Base-by-base conservation (phyloP, 225 moss, liverwort and hornwort species). In the Rhytidiadelphus loreus region DNA sequence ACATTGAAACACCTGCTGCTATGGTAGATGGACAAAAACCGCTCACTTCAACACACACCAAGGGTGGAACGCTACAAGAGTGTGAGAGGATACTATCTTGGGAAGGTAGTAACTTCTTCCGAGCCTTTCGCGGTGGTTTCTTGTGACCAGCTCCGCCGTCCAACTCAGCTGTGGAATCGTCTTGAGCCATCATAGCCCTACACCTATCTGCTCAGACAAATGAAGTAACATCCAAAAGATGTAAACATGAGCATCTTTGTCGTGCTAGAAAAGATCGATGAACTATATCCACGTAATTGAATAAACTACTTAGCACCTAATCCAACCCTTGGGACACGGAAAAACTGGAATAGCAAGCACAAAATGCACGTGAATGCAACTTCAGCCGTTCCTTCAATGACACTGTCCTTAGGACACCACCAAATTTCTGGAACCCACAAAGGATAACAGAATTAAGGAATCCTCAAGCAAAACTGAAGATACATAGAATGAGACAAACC, bases 111-210 rank as follows among this genome's bases (percentile, higher is more conserved):
- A 98, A 94, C 77, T 96, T 97, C 90, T 97, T 97, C 76, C 97
- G 92, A 86, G 96, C 97, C 92, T 99, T 99, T 11, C 99, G 97
- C 86, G 96, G 99, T 77, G 99, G 96, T 86, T 99, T 97, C 85
- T 96, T 97, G 93, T 96, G 96, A 82, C 96, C 96, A 88, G 96
- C 93, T 90, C 96, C 97, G 85, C 96, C 96, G 73, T 97, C 99
- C 86, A 93, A 88, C 84, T 99, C 99, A 55, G 92, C 91, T 57
- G 90, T 89, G 78, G 95, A 90, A 86, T 97, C 99, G 59, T 99
- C 99, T 88, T 96, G 93, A 25, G 92, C 90, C 87, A 82, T 93
- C 86, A 96, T 87, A 62, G 96, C 92, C 92, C 95, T 96, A 93
- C 99, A 99, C 77, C 97, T 94, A 78, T 99, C 99, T 99, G 94